Percentiles rank a stretch among this genome's conserved stretches.
Conservation (phyloP, 2,329 filamentous ascomycete species). For the Pseudocercospora fijiensis region DNA sequence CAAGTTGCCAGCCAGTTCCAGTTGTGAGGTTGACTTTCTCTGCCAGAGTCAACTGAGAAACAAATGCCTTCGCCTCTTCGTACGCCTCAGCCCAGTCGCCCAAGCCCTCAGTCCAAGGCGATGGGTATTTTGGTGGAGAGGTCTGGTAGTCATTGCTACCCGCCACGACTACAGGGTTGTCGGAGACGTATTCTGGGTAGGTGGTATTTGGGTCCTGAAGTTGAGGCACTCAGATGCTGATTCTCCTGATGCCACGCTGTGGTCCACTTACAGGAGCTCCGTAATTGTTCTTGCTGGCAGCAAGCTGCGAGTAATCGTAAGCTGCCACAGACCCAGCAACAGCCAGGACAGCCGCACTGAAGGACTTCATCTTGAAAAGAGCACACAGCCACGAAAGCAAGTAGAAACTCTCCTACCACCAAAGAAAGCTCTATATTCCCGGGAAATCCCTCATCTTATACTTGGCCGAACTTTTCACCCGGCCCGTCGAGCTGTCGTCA, state of each 20-base stretch:
- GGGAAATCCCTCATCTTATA: not conserved
- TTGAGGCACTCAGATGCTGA: not conserved
- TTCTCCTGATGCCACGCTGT: not conserved
- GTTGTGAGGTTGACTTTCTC: constrained; percentile 41
- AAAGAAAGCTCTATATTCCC: not conserved
- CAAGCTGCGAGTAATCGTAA: constrained; percentile 25
- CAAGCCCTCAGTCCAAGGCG: constrained; percentile 32
- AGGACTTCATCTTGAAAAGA: constrained; percentile 16
- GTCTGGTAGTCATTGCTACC: constrained; percentile 30
- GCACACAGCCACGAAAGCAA: not conserved
- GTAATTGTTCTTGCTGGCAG: constrained; percentile 26
- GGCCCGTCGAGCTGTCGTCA: not conserved
- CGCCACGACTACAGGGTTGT: constrained; percentile 29
- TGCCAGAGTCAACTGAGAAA: constrained; percentile 36
- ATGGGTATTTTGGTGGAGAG: constrained; percentile 33
- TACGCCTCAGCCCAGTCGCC: constrained; percentile 50
- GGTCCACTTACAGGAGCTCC: constrained; percentile 22
- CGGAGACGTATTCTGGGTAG: constrained; percentile 30
- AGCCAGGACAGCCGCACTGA: constrained; percentile 17
- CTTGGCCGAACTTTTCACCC: not conserved
- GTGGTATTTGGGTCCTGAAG: constrained; percentile 30
- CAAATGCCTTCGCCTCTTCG: constrained; percentile 34
- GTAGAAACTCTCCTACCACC: constrained; percentile 1
- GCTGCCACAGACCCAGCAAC: constrained; percentile 18
- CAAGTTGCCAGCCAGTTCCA: constrained; percentile 49